A percentile compares a stretch with the other conserved stretches of the same genome.
These are phyloP conservation scores for Veloboletus limbatus DNA, from an alignment of 1,284 basidiomycete genomes.

Conservation along the genomic window DNA sequence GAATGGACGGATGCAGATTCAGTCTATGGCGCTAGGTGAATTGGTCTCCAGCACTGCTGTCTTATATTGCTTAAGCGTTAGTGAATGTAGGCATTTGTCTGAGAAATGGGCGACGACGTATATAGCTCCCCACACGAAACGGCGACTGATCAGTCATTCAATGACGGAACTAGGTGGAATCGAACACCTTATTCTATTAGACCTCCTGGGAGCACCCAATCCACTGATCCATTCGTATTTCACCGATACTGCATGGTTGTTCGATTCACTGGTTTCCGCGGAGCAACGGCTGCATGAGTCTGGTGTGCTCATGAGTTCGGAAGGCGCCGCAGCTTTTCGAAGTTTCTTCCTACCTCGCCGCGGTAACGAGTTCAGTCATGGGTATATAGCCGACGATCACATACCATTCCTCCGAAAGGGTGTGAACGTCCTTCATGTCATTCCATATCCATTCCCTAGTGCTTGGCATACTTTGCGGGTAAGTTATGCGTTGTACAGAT, in stretches of 20 bases:
- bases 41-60: not conserved
- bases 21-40: constrained; percentile 87
- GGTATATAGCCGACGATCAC: constrained; percentile 92
- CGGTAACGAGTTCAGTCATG: constrained; percentile 41
- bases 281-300: constrained; percentile 65
- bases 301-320: constrained; percentile 47
- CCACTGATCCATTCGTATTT: constrained; percentile 80
- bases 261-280: constrained; percentile 65
- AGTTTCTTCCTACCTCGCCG: constrained; percentile 64
- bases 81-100: constrained; percentile 69
- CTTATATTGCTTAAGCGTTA: constrained; percentile 4
- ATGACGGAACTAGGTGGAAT: constrained; percentile 73
- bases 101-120: constrained; percentile 77
- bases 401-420: constrained; percentile 84
- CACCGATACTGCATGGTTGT: constrained; percentile 90
- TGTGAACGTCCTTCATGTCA: constrained; percentile 89
- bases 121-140: constrained; percentile 56
- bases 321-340: constrained; percentile 41
- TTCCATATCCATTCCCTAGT: constrained; percentile 83
- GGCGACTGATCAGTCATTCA: constrained; percentile 52
- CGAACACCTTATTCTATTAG: constrained; percentile 87
- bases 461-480: constrained; percentile 90
- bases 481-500: constrained; percentile 28
- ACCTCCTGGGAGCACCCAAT: constrained; percentile 76
- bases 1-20: constrained; percentile 90